These are phyloP conservation scores for Tolypocladium ophioglossoides DNA, from an alignment of 2,329 filamentous ascomycete species.

Conservation along the genomic window DNA sequence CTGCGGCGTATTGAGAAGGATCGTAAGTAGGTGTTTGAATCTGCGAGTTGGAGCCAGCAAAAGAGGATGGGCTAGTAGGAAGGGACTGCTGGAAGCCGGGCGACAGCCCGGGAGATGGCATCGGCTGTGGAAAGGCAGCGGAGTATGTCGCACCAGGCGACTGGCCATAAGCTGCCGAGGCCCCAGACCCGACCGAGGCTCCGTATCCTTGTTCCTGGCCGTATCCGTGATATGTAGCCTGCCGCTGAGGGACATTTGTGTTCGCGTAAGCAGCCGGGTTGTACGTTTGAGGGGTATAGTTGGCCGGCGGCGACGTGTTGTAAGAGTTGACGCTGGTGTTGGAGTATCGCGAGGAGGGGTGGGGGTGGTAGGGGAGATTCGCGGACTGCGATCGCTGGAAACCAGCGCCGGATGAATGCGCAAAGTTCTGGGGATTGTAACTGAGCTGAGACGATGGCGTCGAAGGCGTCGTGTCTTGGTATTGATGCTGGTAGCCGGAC, in stretches of 20 bases:
- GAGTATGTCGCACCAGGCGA: conserved; percentile 25
- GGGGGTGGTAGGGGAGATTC: conserved; percentile 38
- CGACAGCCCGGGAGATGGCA: conserved; percentile 18
- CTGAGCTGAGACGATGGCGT: conserved; percentile 32
- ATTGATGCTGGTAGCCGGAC: conserved; percentile 41
- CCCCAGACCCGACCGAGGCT: conserved; percentile 23
- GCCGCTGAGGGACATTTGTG: conserved; percentile 36
- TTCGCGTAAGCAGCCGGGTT: conserved; percentile 50
- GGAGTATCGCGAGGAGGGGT: conserved; percentile 27
- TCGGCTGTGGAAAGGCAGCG: conserved; percentile 7
- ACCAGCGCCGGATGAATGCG: conserved; percentile 14
- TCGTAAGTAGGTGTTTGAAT: conserved; percentile 24
- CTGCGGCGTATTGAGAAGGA: conserved; percentile 18
- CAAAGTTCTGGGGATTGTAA: conserved; percentile 65
- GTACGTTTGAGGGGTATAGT: conserved; percentile 43
- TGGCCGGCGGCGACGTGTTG: conserved; percentile 26
- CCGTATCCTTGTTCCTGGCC: conserved; percentile 33
- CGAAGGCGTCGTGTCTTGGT: conserved; percentile 34
- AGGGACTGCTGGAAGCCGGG: conserved; percentile 30
- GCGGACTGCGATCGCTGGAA: conserved; percentile 39
- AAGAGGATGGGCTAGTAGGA: conserved; percentile 22
- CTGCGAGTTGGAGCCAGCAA: conserved; percentile 13
- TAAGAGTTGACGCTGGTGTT: conserved; percentile 21
- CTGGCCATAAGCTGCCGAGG: conserved; percentile 24
- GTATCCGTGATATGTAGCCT: conserved; percentile 39